Evolutionary conservation across 768 basidiomycete genomes (phyloP), one percentile per base, ranked within the genome.

Genomic region (Hericium alpestre): DNA sequence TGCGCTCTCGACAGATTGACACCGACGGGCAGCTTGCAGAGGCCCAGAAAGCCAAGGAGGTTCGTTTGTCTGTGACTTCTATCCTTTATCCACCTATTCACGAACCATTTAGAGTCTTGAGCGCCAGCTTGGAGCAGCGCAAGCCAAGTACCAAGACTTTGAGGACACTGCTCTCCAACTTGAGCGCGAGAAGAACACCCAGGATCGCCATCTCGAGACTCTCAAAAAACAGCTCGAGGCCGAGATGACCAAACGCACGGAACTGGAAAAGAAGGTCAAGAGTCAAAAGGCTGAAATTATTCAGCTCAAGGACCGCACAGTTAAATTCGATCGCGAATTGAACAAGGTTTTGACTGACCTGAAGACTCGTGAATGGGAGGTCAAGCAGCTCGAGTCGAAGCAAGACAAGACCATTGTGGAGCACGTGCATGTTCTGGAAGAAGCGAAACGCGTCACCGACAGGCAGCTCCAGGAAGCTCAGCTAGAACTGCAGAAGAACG

Each of bases 381-480:
- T 91, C 61, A 89, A 84, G 61, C 87, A 94, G 61, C 72, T 97
- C 9, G 84, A 88, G 54, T 86, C 89, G 2, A 83, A 80, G 66
- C 88, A 96, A 66, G 92, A 97, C 74, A 97, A 94, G 74, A 96
- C 90, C n/a, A 94, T 96, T 58, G 93, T 98, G 47, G 94, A 98
- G 70, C 95, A 98, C 65, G 91, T 96, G 23, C 86, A 98, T 67
- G 95, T 97, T 27, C 78, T 95, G 11, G 93, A 97, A 68, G 90
- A 94, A 67, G 95, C 95, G 15, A 98, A 97, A 70, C 84, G 84
- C 38, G 84, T 95, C 56, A 94, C 95, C 1, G 95, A 98, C 67
- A 82, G 87, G 40, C 91, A 96, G 66, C 81, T 97, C 15, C 81
- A 76, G 18, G 89, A 90, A 2, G 87, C 93, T 0, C 85, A 89